Conservation (phyloP, 2,329 filamentous ascomycete genomes). For the Sclerotinia subarctica region DNA sequence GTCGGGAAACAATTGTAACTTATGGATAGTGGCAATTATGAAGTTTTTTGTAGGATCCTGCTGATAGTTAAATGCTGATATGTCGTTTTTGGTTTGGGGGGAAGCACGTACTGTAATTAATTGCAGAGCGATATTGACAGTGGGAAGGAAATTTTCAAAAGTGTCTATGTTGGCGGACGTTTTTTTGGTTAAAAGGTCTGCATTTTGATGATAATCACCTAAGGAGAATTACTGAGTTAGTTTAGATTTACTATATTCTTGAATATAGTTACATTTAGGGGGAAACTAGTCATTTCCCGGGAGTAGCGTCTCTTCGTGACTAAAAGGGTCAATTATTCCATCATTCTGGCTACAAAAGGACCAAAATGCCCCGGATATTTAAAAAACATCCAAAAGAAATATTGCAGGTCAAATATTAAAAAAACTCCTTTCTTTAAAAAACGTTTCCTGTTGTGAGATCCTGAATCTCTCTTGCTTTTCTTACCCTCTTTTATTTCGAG, state of each 20-base stretch:
- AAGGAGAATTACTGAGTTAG: background rate
- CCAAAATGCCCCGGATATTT: too few species aligned
- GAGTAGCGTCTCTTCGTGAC: background rate
- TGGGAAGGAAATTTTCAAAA: background rate
- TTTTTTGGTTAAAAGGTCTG: background rate
- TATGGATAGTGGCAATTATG: too few species aligned
- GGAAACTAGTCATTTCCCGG: background rate
- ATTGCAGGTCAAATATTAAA: background rate
- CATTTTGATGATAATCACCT: background rate
- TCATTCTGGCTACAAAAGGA: background rate
- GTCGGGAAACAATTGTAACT: fast-evolving
- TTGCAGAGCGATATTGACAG: background rate
- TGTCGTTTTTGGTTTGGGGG: background rate
- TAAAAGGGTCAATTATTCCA: background rate
- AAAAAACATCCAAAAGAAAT: background rate
- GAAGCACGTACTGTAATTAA: background rate
- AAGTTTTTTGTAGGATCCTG: too few species aligned
- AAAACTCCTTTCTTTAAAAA: background rate
- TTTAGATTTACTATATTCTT: background rate
- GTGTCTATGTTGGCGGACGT: too few species aligned
- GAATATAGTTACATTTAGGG: background rate
- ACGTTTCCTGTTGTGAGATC: background rate
- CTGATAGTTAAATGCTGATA: background rate
- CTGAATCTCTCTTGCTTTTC: background rate
- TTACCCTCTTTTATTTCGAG: background rate